These are phyloP conservation scores for Claviceps humidiphila DNA, from an alignment of 2,329 filamentous ascomycete genomes.

Conservation along the genomic window DNA sequence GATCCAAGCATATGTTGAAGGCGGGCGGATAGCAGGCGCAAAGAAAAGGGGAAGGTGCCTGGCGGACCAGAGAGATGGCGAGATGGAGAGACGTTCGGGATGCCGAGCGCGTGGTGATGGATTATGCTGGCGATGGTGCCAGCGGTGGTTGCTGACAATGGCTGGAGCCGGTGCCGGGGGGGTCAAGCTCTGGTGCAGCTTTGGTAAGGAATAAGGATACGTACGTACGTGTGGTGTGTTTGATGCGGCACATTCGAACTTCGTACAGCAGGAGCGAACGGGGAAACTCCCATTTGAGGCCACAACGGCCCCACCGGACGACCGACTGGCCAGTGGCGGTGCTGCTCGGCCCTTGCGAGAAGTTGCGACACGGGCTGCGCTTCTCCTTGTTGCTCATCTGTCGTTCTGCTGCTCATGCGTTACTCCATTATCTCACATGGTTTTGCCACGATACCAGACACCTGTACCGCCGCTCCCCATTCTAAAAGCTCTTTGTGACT, in stretches of 20 bases:
- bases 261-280: too few species aligned
- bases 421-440: too few species aligned
- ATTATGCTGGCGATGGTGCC: neutral
- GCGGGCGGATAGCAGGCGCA: neutral
- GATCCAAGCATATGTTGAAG: conserved; percentile 14
- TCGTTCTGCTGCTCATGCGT: too few species aligned
- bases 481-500: too few species aligned
- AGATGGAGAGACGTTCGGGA: neutral
- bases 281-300: too few species aligned
- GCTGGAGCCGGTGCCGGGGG: neutral
- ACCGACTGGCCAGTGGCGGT: neutral
- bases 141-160: neutral
- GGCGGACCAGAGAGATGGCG: neutral
- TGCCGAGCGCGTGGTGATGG: neutral
- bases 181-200: too few species aligned
- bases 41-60: neutral
- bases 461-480: too few species aligned
- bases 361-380: neutral
- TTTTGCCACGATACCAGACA: too few species aligned
- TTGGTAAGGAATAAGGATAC: too few species aligned
- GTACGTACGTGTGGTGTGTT: too few species aligned
- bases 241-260: too few species aligned
- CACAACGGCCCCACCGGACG: neutral
- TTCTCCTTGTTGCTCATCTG: too few species aligned
- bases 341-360: neutral